These are phyloP conservation scores for Zangia roseola DNA, from an alignment of 768 basidiomycete genomes.

Conservation along the genomic window DNA sequence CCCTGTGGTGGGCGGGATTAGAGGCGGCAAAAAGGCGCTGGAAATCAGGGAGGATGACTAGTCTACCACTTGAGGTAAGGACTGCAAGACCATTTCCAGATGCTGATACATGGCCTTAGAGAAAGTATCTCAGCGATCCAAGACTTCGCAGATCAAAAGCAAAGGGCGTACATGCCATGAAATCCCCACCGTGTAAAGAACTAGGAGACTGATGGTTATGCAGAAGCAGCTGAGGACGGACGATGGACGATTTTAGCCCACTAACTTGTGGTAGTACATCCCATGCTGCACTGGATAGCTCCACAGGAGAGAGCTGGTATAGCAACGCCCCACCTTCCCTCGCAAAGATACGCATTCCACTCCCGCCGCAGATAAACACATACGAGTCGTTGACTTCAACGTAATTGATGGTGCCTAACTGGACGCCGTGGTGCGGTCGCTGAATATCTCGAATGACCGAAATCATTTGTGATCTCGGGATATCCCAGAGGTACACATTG, in stretches of 20 bases:
- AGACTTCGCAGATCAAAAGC: neutral
- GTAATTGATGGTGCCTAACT: conserved; percentile 49
- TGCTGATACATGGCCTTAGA: conserved; percentile 42
- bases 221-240: conserved; percentile 24
- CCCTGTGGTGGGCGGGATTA: conserved; percentile 40
- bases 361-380: conserved; percentile 56
- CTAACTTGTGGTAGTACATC: conserved; percentile 24
- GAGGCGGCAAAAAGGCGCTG: conserved; percentile 22
- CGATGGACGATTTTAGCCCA: conserved; percentile 7
- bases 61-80: conserved; percentile 27
- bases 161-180: conserved; percentile 27
- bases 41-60: conserved; percentile 29
- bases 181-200: conserved; percentile 10
- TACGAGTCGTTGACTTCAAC: conserved; percentile 62
- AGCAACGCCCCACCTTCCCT: conserved; percentile 45
- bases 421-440: conserved; percentile 3
- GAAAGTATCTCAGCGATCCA: conserved; percentile 1
- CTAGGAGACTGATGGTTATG: conserved; percentile 2
- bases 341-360: conserved; percentile 52
- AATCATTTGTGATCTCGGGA: conserved; percentile 47
- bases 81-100: conserved; percentile 41
- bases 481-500: conserved; percentile 60
- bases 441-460: conserved; percentile 37
- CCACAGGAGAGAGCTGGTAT: conserved; percentile 41
- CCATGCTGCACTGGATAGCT: conserved; percentile 36